A percentile compares a stretch with the other conserved stretches of the same genome.
Evolutionary conservation across 257 asterid species (phyloP).

Genomic region (Capsicum rhomboideum): DNA sequence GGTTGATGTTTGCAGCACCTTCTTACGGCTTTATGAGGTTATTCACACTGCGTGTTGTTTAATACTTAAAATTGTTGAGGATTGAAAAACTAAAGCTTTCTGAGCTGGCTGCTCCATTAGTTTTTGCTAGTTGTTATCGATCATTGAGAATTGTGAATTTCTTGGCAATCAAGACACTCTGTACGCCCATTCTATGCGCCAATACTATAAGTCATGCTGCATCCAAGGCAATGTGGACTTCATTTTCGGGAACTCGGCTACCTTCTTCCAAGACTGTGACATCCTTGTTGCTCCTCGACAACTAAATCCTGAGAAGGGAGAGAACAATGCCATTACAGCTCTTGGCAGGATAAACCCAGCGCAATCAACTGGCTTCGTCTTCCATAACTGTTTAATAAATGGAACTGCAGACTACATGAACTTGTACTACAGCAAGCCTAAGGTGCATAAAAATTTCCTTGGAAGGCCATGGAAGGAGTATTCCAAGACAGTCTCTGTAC

Average conservation of each 20-base stretch:
- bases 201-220: constrained; percentile 21
- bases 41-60: no score
- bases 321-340: constrained; percentile 20
- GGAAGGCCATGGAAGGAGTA: constrained; percentile 28
- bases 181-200: constrained; percentile 21
- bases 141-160: constrained; percentile 18
- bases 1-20: no score
- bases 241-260: constrained; percentile 24
- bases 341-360: constrained; percentile 21
- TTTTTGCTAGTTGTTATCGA: background rate
- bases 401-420: constrained; percentile 16
- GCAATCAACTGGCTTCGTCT: constrained; percentile 21
- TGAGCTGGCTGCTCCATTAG: background rate
- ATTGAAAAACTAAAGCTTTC: no score
- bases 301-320: constrained; percentile 14
- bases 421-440: constrained; percentile 9
- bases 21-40: no score
- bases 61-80: no score
- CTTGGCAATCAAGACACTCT: constrained; percentile 25
- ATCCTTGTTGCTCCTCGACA: constrained; percentile 15
- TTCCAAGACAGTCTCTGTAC: constrained; percentile 15
- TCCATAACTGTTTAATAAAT: constrained; percentile 13
- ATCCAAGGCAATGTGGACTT: constrained; percentile 28
- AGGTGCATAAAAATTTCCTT: constrained; percentile 8
- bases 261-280: constrained; percentile 15